Percentiles rank a stretch among this genome's conserved stretches.
Evolutionary conservation across 768 basidiomycete species (phyloP).

Genomic region (Boletus huronensis): DNA sequence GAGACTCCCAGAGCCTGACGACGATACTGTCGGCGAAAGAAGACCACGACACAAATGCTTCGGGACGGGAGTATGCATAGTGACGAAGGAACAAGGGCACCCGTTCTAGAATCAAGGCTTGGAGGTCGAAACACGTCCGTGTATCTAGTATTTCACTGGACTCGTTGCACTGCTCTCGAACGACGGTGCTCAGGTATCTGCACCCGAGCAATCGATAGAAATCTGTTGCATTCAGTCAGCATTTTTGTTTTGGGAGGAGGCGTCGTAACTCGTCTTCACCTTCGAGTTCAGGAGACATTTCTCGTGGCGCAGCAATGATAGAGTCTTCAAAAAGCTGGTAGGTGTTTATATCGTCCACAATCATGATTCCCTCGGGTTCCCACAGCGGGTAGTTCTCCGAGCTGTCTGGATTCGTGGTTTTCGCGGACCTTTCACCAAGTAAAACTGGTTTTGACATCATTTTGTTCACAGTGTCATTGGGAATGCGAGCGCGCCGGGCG

Average conservation of each 20-base stretch:
- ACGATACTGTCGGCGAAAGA: constrained; percentile 60
- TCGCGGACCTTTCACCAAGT: constrained; percentile 47
- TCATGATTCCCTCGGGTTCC: constrained; percentile 61
- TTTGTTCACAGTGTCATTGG: constrained; percentile 44
- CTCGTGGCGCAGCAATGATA: constrained; percentile 70
- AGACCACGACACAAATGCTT: too few species aligned
- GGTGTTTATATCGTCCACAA: constrained; percentile 79
- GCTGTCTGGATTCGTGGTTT: constrained; percentile 55
- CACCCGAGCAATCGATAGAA: constrained; percentile 78
- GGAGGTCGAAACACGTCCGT: constrained; percentile 44
- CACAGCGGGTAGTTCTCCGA: constrained; percentile 59
- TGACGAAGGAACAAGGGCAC: constrained; percentile 87
- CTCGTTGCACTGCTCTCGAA: constrained; percentile 69
- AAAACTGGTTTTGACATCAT: constrained; percentile 71
- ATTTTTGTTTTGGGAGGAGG: neutral
- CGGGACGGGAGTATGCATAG: too few species aligned
- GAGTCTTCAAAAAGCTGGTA: constrained; percentile 70
- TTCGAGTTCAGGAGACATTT: constrained; percentile 89
- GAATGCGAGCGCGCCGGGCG: constrained; percentile 50
- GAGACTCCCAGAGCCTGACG: constrained; percentile 60
- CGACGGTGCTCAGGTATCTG: constrained; percentile 58
- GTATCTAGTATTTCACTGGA: constrained; percentile 45
- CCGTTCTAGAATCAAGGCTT: constrained; percentile 64
- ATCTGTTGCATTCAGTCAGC: constrained; percentile 30
- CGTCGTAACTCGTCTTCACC: constrained; percentile 35